These are phyloP conservation scores for Beauveria pseudobassiana DNA, from an alignment of 2,329 filamentous ascomycete genomes.

Conservation along the genomic window DNA sequence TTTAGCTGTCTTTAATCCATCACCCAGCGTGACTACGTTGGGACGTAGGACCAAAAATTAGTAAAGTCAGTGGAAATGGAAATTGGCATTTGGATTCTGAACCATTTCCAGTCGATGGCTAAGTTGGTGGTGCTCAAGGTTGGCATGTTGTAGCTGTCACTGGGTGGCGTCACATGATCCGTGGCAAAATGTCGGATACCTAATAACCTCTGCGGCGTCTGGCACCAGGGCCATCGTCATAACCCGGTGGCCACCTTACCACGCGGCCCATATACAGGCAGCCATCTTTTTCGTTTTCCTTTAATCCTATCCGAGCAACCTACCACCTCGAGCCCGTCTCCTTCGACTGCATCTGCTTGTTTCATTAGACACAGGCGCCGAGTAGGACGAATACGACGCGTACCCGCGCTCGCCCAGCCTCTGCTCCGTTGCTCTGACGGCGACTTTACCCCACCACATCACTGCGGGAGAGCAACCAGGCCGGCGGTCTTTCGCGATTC, in stretches of 20 bases:
- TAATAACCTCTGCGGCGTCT: constrained; percentile 5
- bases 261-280: constrained; percentile 3
- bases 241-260: constrained; percentile 3
- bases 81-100: background rate
- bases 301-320: background rate
- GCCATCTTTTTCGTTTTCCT: background rate
- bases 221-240: constrained; percentile 22
- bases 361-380: background rate
- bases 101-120: background rate
- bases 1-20: background rate
- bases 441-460: constrained; percentile 1
- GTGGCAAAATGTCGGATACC: constrained; percentile 21
- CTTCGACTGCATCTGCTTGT: background rate
- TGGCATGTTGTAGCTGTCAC: constrained; percentile 15
- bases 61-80: background rate
- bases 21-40: background rate
- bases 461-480: background rate
- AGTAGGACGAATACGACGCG: background rate
- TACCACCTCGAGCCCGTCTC: background rate
- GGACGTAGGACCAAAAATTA: too few species aligned
- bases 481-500: background rate
- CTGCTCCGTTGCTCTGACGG: constrained; percentile 2
- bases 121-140: background rate
- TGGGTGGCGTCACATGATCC: constrained; percentile 25
- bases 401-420: background rate